Percentiles rank a stretch among this genome's conserved stretches.
These are phyloP conservation scores for Metarhizium humberi DNA, from an alignment of 2,329 filamentous ascomycete species.

Conservation along the genomic window DNA sequence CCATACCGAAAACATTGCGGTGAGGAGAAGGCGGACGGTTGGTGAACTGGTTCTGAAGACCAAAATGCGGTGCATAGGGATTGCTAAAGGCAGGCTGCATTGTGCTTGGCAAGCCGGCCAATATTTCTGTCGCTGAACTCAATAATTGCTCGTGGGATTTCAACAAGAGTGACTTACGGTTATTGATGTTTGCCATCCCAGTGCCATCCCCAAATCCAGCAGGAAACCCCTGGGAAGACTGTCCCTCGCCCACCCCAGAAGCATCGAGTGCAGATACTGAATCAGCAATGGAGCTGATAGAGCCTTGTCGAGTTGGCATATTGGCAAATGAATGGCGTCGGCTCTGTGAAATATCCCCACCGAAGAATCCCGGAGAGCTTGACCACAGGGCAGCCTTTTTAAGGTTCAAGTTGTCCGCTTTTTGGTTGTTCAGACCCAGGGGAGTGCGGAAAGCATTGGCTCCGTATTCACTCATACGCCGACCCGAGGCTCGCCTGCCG, in stretches of 20 bases:
- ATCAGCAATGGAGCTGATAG: conserved; percentile 52
- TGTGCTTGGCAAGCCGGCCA: conserved; percentile 15
- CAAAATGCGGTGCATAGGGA: conserved; percentile 38
- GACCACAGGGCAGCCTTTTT: conserved; percentile 64
- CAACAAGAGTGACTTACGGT: conserved; percentile 25
- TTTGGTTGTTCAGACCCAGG: conserved; percentile 49
- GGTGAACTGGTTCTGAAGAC: conserved; percentile 22
- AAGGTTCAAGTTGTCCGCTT: conserved; percentile 46
- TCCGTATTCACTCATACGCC: conserved; percentile 50
- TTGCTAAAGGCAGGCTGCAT: conserved; percentile 21
- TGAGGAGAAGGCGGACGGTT: conserved; percentile 48
- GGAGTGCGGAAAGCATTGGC: conserved; percentile 36
- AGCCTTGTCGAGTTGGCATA: conserved; percentile 54
- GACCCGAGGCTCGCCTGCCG: conserved; percentile 34
- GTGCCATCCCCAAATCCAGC: conserved; percentile 29
- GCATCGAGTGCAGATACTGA: conserved; percentile 36
- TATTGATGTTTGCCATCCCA: conserved; percentile 26
- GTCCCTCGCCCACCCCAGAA: conserved; percentile 29
- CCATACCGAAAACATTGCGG: conserved; percentile 50
- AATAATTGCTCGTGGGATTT: conserved; percentile 1
- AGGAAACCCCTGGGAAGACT: conserved; percentile 33
- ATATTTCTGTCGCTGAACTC: conserved; percentile 14
- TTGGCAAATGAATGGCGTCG: conserved; percentile 73
- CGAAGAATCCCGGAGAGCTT: conserved; percentile 57
- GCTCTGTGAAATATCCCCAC: conserved; percentile 59